These are phyloP conservation scores for Salvia rosmarinus DNA, from an alignment of 257 asterid genomes.

Conservation along the genomic window DNA sequence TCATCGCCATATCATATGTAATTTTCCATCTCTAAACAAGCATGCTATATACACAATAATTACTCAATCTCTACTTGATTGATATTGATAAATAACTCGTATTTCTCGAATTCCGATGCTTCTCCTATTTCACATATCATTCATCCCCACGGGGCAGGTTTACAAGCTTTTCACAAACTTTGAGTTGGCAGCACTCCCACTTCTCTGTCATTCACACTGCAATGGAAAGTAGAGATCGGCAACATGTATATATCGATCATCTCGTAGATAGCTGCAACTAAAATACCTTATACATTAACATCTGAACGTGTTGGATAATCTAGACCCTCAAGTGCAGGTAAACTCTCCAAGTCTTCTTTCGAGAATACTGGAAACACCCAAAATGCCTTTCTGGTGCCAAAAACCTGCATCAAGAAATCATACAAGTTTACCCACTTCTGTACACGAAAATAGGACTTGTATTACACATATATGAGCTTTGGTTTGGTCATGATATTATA, in stretches of 20 bases:
- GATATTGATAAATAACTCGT: too few relatives aligned
- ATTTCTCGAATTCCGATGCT: too few relatives aligned
- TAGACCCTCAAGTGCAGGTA: conserved; percentile 71
- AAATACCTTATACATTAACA: conserved; percentile 45
- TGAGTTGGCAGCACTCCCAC: too few relatives aligned
- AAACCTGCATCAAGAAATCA: conserved; percentile 67
- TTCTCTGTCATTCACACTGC: too few relatives aligned
- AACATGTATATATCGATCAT: too few relatives aligned
- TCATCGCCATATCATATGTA: neutral
- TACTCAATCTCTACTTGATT: too few relatives aligned
- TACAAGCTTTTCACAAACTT: too few relatives aligned
- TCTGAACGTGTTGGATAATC: conserved; percentile 67
- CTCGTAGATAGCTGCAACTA: too few relatives aligned
- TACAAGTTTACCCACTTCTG: neutral
- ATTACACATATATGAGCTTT: neutral
- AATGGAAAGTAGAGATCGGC: too few relatives aligned
- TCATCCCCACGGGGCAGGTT: too few relatives aligned
- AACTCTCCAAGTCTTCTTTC: conserved; percentile 67
- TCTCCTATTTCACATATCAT: too few relatives aligned
- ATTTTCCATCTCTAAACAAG: neutral
- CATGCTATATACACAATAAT: too few relatives aligned
- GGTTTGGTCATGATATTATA: neutral
- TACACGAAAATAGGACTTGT: neutral
- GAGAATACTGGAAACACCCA: conserved; percentile 78
- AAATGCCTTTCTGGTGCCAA: conserved; percentile 60